These are phyloP conservation scores for Lepidopterella palustris DNA, from an alignment of 495 filamentous ascomycete species.

Conservation along the genomic window DNA sequence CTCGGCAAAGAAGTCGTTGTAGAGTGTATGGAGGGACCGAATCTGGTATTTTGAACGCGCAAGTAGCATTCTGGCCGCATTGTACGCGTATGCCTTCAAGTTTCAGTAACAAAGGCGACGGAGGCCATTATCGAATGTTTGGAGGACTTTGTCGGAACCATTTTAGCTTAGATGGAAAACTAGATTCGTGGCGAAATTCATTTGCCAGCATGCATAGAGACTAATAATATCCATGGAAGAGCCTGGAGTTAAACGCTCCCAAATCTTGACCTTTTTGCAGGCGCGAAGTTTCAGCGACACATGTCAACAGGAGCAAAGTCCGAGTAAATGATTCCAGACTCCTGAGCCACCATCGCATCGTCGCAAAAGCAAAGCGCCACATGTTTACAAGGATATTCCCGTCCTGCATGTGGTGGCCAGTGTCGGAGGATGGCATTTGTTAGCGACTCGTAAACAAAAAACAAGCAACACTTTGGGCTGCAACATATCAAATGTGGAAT, in stretches of 20 bases:
- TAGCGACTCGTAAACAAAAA: neutral
- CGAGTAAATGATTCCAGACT: neutral
- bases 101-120: neutral
- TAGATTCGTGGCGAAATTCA: neutral
- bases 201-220: neutral
- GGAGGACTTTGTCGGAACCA: neutral
- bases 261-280: neutral
- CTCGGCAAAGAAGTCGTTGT: neutral
- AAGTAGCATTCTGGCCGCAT: neutral
- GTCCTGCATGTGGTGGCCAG: neutral
- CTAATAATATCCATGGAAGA: neutral
- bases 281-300: neutral
- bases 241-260: neutral
- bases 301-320: neutral
- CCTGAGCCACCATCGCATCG: no score
- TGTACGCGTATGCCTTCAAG: neutral
- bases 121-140: neutral
- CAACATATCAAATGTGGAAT: no score
- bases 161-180: neutral
- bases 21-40: neutral
- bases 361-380: neutral
- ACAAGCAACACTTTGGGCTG: neutral
- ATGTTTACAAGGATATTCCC: neutral
- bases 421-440: neutral
- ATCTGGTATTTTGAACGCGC: neutral